Conservation (phyloP, 176 grass and related monocot species). For the Oryza glaberrima region DNA sequence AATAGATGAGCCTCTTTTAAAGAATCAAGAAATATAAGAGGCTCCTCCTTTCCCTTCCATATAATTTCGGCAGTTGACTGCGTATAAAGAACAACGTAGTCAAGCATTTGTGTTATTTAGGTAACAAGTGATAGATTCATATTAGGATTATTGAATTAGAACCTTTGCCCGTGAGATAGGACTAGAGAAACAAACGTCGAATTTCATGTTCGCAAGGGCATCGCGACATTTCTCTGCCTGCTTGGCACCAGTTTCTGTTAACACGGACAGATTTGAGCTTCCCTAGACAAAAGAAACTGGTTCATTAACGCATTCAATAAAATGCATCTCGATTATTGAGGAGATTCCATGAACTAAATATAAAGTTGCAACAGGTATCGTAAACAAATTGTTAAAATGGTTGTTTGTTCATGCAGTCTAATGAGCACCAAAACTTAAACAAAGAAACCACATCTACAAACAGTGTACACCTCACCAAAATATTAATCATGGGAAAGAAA, state of each 20-base stretch:
- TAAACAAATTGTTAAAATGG: conserved; percentile 4
- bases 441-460: no score
- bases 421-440: neutral
- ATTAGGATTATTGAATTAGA: conserved; percentile 12
- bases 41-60: conserved; percentile 64
- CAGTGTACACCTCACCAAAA: no score
- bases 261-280: conserved; percentile 79
- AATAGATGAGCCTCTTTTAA: conserved; percentile 83
- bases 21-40: conserved; percentile 82
- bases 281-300: conserved; percentile 55
- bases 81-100: neutral
- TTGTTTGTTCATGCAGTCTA: neutral
- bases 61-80: conserved; percentile 79
- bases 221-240: conserved; percentile 80
- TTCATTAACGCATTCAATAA: conserved; percentile 24
- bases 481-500: no score
- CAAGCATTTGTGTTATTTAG: conserved; percentile 1
- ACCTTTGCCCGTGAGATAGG: conserved; percentile 90
- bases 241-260: conserved; percentile 63
- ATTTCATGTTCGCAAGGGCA: conserved; percentile 65
- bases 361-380: neutral
- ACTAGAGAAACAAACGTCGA: conserved; percentile 77
- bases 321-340: no score
- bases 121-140: neutral
- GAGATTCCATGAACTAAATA: no score